A percentile compares a stretch with the other conserved stretches of the same genome.
phyloP scores from a whole-genome alignment of 2,329 filamentous ascomycete genomes.

The Penicillium sp. region DNA sequence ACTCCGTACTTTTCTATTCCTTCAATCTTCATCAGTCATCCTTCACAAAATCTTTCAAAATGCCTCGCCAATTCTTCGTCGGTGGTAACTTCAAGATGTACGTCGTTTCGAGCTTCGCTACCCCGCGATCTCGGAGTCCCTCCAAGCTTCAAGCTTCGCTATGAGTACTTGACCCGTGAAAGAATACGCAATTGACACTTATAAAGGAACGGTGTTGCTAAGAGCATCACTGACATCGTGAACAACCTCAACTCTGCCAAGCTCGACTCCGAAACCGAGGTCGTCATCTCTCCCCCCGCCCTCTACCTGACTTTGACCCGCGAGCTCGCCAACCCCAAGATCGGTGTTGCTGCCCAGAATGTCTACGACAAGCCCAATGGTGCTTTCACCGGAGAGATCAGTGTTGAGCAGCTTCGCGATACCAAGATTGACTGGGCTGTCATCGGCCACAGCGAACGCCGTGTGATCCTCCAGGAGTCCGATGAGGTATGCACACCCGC shows the following conservation, averaged over 20 bases:
- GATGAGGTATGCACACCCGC: constrained; percentile 54
- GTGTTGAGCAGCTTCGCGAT: constrained; percentile 85
- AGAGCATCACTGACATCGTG: constrained; percentile 88
- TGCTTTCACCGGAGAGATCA: constrained; percentile 96
- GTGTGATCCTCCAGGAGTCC: constrained; percentile 80
- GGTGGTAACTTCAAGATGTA: constrained; percentile 99
- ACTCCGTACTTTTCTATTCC: constrained; percentile 9
- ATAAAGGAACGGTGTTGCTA: constrained; percentile 83
- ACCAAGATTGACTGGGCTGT: constrained; percentile 84
- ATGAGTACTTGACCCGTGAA: not conserved
- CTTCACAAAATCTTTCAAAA: constrained; percentile 50
- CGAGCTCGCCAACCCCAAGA: constrained; percentile 67
- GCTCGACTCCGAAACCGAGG: constrained; percentile 65
- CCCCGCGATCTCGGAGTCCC: constrained; percentile 27
- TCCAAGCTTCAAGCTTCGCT: constrained; percentile 25
- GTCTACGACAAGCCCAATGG: constrained; percentile 96
- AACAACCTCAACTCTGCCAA: constrained; percentile 80
- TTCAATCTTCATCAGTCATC: constrained; percentile 5
- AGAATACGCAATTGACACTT: constrained; percentile 16
- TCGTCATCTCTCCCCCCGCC: constrained; percentile 85
- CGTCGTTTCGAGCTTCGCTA: constrained; percentile 33
- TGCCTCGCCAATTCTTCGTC: constrained; percentile 96
- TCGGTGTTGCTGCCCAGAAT: constrained; percentile 93
- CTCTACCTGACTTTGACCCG: constrained; percentile 88
- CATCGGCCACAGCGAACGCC: constrained; percentile 91